Evolutionary conservation across 2,329 filamentous ascomycete species (phyloP), one percentile per base, ranked within the genome.

Genomic region (Phaeosphaeriaceae sp.): DNA sequence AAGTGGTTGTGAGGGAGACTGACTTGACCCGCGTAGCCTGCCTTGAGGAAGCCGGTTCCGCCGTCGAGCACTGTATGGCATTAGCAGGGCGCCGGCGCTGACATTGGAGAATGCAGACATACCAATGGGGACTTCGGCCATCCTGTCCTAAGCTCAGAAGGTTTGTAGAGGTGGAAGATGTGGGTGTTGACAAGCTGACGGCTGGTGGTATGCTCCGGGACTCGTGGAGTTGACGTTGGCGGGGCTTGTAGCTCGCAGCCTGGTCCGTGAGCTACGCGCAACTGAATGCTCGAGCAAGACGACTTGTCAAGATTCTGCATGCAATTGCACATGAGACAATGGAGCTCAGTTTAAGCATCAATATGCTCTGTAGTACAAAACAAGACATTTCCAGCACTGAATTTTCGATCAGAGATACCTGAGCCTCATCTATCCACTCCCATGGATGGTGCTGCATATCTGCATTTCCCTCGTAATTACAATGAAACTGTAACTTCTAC

Each of bases 41-140:
- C 95, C 84, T 99, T 99, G 81, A 99, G 90, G 86, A 99, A 99
- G 82, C 95, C 95, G 78, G 95, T 99, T 82, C 95, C 95, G 86
- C 95, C 95, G 86, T 99, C 95, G 86, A 99, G 94, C 78, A 99
- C 95, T 98, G 58, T 56, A 54, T 42, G 61, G 62, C 31, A 72
- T 77, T 66, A 78, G 75, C 70, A 67, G 48, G 54, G 65, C 59
- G 62, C 46, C 10, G 15, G 59, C 44, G 13, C 6, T 11, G 9
- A 22, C 36, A 50, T 31, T 24, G 40, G 45, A 46, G 53, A 48
- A 54, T 60, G 58, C 61, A 56, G 51, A 49, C 71, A 61, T 79
- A 83, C 81, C 81, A 72, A 83, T 83, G 67, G 81, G 81, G 67
- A 77, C 78, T 67, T 83, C 80, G 60, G 81, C 79, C 81, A 83